Evolutionary conservation across 2,329 filamentous ascomycete species (phyloP), one percentile per base, ranked within the genome.

Genomic region (Biscogniauxia mediterranea): DNA sequence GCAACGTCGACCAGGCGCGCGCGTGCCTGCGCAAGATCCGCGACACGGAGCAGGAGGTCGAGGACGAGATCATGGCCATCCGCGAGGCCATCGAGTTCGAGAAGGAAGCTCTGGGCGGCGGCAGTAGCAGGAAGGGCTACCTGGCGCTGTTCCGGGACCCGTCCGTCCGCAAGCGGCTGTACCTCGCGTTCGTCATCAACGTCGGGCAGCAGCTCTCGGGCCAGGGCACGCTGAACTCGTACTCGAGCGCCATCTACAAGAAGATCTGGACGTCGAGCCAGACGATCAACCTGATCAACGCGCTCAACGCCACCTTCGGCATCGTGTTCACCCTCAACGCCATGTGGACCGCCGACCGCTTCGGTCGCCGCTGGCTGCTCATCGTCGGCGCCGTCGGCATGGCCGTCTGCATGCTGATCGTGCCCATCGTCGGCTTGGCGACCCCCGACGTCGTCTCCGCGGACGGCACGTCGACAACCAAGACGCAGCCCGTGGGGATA

Each of bases 311-410:
- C 50, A 91, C 88, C 5, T 89, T 87, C 66, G 87, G 87, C 60
- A 91, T 91, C 64, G 62, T 91, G 21, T 91, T 91, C 75, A 91
- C 89, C 0, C 79, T 91, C 52, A 91, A 90, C 66, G 88, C 89
- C 15, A 83, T 87, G 46, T 91, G 89, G 88, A 89, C 87, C 4
- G 86, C 89, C 38, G 89, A 91, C 73, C 83, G 88, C 55, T 91
- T 88, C 66, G 89, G 89, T 46, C 83, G 89, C 57, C 88, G 88
- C 68, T 87, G 88, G 79, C 78, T 91, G 61, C 82, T 92, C 69
- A 87, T 91, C 59, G 79, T 87, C 42, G 89, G 89, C 69, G 88
- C 83, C 50, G 75, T 87, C 52, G 89, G 89, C 46, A 91, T 91
- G 84, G 86, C 83, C 3, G 62, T 85, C 9, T 90, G 87, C 77